Percentiles rank a stretch among this genome's conserved stretches.
These are phyloP conservation scores for Larix sibirica DNA, from an alignment of 83 land plant genomes.

Conservation along the genomic window DNA sequence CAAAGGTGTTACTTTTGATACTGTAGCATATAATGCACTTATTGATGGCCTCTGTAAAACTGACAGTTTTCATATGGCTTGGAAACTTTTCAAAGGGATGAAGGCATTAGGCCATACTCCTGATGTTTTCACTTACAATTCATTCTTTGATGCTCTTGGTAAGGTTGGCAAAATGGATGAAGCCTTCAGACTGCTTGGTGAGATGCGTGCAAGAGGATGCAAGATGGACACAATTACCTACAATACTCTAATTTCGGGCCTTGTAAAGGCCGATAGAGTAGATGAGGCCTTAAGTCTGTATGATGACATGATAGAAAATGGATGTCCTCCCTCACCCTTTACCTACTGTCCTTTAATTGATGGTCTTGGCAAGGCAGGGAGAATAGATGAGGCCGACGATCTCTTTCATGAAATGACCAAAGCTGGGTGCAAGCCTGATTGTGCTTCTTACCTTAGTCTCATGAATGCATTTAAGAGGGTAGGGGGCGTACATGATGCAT, in stretches of 20 bases:
- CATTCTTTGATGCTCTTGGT: constrained; percentile 64
- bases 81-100: constrained; percentile 71
- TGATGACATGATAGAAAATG: constrained; percentile 63
- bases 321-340: constrained; percentile 52
- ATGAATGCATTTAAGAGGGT: constrained; percentile 59
- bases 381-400: constrained; percentile 57
- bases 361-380: constrained; percentile 62
- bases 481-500: constrained; percentile 42
- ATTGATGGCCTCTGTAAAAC: constrained; percentile 62
- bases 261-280: constrained; percentile 48
- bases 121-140: constrained; percentile 66
- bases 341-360: constrained; percentile 86
- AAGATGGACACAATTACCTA: constrained; percentile 61
- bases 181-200: constrained; percentile 54
- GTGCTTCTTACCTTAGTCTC: constrained; percentile 62
- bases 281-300: constrained; percentile 53
- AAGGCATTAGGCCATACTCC: constrained; percentile 45
- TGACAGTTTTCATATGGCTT: constrained; percentile 41
- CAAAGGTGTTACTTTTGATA: constrained; percentile 34
- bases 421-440: constrained; percentile 66
- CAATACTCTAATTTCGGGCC: constrained; percentile 67
- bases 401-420: constrained; percentile 68
- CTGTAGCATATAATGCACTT: constrained; percentile 54
- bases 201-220: constrained; percentile 63
- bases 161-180: constrained; percentile 51